These are phyloP conservation scores for Chimonanthus salicifolius DNA, from an alignment of 164 flowering plant genomes.

Conservation along the genomic window DNA sequence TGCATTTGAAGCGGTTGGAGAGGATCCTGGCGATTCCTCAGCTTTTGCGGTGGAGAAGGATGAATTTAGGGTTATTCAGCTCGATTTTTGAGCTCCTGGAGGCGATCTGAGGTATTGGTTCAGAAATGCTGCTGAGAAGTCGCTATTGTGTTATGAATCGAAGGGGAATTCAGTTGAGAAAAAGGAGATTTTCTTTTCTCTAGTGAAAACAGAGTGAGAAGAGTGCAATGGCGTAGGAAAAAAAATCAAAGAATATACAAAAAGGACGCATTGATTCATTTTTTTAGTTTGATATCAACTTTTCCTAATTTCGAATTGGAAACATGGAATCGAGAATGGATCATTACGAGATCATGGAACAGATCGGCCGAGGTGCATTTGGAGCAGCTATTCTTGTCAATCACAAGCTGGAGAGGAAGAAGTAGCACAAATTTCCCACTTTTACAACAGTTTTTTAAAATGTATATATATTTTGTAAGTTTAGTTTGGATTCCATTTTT, in stretches of 20 bases:
- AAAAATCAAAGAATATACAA: too few species aligned
- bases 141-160: neutral
- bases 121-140: neutral
- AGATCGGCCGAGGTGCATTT: constrained; percentile 96
- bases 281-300: neutral
- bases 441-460: neutral
- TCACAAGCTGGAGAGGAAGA: constrained; percentile 84
- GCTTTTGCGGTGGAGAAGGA: neutral
- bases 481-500: neutral
- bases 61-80: neutral
- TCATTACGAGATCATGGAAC: constrained; percentile 98
- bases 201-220: neutral
- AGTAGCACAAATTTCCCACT: constrained; percentile 30
- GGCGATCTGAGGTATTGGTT: neutral
- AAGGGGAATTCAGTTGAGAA: neutral
- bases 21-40: neutral
- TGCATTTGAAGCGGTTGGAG: neutral
- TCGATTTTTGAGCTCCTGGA: neutral
- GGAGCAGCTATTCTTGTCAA: constrained; percentile 95
- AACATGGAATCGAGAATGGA: constrained; percentile 89
- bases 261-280: neutral
- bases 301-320: constrained; percentile 1
- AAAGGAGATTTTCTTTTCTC: neutral
- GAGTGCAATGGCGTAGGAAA: constrained; percentile 1
- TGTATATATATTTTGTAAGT: neutral